These are phyloP conservation scores for Pontederia paniculata DNA, from an alignment of 176 grass and related monocot species.

Conservation along the genomic window DNA sequence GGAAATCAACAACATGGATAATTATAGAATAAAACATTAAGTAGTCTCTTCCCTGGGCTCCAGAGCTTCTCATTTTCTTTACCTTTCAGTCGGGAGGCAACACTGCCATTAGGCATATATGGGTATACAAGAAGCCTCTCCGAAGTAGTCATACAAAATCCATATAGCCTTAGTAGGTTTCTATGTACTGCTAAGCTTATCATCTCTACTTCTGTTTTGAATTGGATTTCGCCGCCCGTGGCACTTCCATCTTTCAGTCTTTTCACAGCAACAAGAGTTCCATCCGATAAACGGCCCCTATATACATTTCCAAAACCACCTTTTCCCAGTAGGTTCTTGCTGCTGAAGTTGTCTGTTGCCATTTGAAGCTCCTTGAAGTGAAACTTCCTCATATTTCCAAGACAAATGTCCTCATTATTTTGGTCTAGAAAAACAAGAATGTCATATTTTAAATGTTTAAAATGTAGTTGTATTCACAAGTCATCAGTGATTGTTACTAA, in stretches of 20 bases:
- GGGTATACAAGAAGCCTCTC: conserved; percentile 90
- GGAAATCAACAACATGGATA: too few species aligned
- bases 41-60: too few species aligned
- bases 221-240: conserved; percentile 64
- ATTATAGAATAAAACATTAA: too few species aligned
- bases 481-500: conserved; percentile 13
- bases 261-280: conserved; percentile 78
- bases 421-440: conserved; percentile 34
- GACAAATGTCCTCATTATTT: conserved; percentile 43
- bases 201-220: conserved; percentile 89
- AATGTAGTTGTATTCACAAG: background rate
- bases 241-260: conserved; percentile 86
- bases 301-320: conserved; percentile 92
- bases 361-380: conserved; percentile 69
- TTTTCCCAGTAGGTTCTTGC: conserved; percentile 91
- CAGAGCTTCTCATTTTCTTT: background rate
- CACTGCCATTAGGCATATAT: conserved; percentile 97
- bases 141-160: conserved; percentile 89
- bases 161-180: conserved; percentile 68
- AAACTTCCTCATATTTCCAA: conserved; percentile 74
- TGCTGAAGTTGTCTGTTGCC: conserved; percentile 67
- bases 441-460: background rate
- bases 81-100: conserved; percentile 89
- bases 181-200: conserved; percentile 90
- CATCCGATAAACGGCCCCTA: conserved; percentile 65